Evolutionary conservation across 768 basidiomycete genomes (phyloP).

Genomic region (Suillus alpinus): DNA sequence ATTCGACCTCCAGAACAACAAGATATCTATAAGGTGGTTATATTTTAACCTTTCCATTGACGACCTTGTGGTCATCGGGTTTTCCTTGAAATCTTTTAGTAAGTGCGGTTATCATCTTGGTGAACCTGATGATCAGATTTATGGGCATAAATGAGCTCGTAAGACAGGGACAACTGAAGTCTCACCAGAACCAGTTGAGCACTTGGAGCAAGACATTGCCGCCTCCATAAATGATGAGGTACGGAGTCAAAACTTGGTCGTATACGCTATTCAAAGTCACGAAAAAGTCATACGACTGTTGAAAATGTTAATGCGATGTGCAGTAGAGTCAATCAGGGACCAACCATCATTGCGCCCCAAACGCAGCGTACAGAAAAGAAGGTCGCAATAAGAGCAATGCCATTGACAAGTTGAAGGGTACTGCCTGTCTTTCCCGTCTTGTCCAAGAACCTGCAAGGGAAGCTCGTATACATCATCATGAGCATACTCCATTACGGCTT

Average conservation of each 20-base stretch:
- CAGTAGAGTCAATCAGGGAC: constrained; percentile 5
- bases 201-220: constrained; percentile 68
- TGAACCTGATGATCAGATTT: constrained; percentile 49
- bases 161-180: constrained; percentile 4
- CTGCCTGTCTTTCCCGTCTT: constrained; percentile 72
- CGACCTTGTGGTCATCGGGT: constrained; percentile 12
- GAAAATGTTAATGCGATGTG: not conserved
- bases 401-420: constrained; percentile 68
- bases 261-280: constrained; percentile 54
- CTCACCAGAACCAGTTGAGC: constrained; percentile 81
- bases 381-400: constrained; percentile 56
- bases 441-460: constrained; percentile 61
- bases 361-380: constrained; percentile 73
- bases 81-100: constrained; percentile 53
- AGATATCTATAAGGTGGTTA: not conserved
- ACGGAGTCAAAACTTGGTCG: constrained; percentile 49
- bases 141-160: not conserved
- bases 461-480: not conserved
- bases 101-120: constrained; percentile 68
- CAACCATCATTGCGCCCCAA: constrained; percentile 56
- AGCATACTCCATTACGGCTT: constrained; percentile 13
- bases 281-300: constrained; percentile 67
- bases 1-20: not conserved
- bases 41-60: constrained; percentile 18
- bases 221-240: constrained; percentile 47